These are phyloP conservation scores for Cystobasidiopsis lactophilus DNA, from an alignment of 768 basidiomycete species.

Conservation along the genomic window DNA sequence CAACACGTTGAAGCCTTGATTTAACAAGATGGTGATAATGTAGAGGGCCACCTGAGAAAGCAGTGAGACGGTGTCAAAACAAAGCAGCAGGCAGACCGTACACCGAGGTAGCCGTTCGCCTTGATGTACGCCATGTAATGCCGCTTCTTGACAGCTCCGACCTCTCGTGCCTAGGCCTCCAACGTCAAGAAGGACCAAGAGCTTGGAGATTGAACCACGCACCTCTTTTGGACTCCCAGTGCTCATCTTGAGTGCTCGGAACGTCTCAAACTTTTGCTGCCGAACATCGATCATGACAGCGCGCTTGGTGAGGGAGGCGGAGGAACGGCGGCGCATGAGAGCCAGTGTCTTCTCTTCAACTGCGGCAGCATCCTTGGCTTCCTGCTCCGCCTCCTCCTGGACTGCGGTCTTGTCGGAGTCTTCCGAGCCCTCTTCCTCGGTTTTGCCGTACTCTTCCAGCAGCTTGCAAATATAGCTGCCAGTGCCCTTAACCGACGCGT, in stretches of 20 bases:
- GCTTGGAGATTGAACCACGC: background rate
- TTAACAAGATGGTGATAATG: conserved; percentile 22
- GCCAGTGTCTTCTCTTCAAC: conserved; percentile 16
- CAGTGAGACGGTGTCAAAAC: background rate
- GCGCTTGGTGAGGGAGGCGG: conserved; percentile 14
- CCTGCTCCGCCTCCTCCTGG: conserved; percentile 18
- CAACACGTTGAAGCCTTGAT: conserved; percentile 24
- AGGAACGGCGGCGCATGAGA: conserved; percentile 14
- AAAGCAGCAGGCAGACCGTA: background rate
- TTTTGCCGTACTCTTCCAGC: conserved; percentile 37
- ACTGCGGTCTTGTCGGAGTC: conserved; percentile 16
- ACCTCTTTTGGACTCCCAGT: conserved; percentile 18
- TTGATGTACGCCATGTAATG: conserved; percentile 27
- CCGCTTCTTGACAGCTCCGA: conserved; percentile 25
- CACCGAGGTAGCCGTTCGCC: conserved; percentile 18
- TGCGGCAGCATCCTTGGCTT: no score
- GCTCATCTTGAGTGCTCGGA: conserved; percentile 10
- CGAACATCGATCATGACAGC: conserved; percentile 22
- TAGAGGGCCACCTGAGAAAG: conserved; percentile 20
- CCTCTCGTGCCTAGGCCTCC: conserved; percentile 18
- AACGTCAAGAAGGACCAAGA: background rate
- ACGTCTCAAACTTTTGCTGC: conserved; percentile 13
- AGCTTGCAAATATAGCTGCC: conserved; percentile 26
- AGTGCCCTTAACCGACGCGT: conserved; percentile 27
- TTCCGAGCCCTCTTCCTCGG: conserved; percentile 20